Evolutionary conservation across 2,329 filamentous ascomycete species (phyloP).

Genomic region (Cordyceps tenuipes): DNA sequence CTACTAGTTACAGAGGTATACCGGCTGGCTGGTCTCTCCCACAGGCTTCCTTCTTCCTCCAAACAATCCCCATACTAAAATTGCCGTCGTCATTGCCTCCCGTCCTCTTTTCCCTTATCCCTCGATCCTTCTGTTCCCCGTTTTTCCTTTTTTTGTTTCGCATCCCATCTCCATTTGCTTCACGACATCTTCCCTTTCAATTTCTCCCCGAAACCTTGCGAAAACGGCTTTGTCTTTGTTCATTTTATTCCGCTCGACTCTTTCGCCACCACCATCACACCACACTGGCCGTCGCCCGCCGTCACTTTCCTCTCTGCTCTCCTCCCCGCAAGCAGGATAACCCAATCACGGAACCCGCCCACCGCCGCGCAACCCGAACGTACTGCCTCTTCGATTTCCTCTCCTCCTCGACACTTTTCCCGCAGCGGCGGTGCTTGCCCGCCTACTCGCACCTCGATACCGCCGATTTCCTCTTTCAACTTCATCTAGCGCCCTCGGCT

Average conservation of each 20-base stretch:
- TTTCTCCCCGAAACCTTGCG: background rate
- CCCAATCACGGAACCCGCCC: background rate
- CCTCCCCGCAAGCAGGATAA: background rate
- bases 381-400: conserved; percentile 6
- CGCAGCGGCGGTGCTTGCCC: conserved; percentile 10
- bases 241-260: background rate
- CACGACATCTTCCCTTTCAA: background rate
- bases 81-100: background rate
- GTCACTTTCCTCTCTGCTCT: background rate
- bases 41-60: conserved; percentile 6
- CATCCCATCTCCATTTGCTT: background rate
- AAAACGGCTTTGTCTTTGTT: background rate
- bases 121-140: background rate
- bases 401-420: background rate
- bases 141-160: background rate
- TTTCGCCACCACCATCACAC: background rate
- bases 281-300: background rate
- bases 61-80: conserved; percentile 2
- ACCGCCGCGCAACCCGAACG: background rate
- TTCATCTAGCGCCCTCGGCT: background rate
- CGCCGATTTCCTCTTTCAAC: background rate
- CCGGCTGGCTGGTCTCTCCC: background rate
- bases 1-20: no score
- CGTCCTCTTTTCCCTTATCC: background rate
- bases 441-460: background rate